Conservation (phyloP, 1,284 basidiomycete genomes). For the Cutaneotrichosporon cutaneum region DNA sequence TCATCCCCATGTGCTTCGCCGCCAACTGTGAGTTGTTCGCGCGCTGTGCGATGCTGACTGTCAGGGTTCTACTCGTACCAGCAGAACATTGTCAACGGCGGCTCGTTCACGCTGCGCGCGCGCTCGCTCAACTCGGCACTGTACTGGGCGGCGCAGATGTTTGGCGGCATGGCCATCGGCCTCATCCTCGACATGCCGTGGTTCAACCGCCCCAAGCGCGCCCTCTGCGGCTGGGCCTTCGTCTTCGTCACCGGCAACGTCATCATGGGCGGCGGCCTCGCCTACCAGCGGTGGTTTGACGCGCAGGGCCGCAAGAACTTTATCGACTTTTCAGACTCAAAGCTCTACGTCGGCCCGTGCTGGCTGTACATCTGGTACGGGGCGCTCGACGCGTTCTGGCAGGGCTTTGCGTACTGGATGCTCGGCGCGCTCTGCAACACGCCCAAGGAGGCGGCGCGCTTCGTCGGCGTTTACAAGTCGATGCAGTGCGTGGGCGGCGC, state of each 20-base stretch:
- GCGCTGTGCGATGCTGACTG: neutral
- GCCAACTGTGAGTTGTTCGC: constrained; percentile 8
- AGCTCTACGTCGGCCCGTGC: constrained; percentile 30
- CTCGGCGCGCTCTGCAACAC: constrained; percentile 31
- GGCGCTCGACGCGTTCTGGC: constrained; percentile 43
- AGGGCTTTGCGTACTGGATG: constrained; percentile 41
- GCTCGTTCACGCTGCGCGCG: constrained; percentile 43
- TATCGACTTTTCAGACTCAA: constrained; percentile 23
- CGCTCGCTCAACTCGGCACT: constrained; percentile 49
- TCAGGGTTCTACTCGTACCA: constrained; percentile 32
- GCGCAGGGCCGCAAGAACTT: constrained; percentile 13
- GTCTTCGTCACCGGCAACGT: constrained; percentile 30
- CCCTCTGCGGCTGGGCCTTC: constrained; percentile 30
- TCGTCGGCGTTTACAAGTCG: constrained; percentile 32
- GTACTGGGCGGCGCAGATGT: constrained; percentile 49
- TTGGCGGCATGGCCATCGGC: constrained; percentile 36
- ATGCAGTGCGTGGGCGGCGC: constrained; percentile 29
- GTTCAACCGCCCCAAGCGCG: constrained; percentile 22
- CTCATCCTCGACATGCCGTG: constrained; percentile 49
- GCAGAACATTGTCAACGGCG: constrained; percentile 37
- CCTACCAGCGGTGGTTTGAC: constrained; percentile 24
- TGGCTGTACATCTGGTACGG: constrained; percentile 45
- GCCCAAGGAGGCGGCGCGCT: constrained; percentile 27
- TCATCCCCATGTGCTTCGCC: constrained; percentile 28
- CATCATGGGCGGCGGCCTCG: constrained; percentile 32